phyloP scores from a whole-genome alignment of 306 rosid genomes.

The Arachis stenosperma region DNA sequence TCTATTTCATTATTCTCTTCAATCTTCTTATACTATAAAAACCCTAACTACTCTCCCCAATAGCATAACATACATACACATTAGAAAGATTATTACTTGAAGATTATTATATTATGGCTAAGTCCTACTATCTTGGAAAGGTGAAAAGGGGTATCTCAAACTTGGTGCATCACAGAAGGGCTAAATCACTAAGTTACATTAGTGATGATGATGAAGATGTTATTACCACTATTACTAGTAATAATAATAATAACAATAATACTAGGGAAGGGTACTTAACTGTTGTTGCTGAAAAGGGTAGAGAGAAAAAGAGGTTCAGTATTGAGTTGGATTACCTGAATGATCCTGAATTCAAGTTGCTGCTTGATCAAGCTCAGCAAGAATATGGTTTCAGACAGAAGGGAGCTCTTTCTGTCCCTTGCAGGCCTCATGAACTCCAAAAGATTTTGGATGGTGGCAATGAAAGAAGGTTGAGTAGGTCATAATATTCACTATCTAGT shows the following conservation, averaged over 20 bases:
- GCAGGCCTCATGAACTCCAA: slow-evolving; percentile 58
- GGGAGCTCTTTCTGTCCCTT: slow-evolving; percentile 76
- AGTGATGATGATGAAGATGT: slow-evolving; percentile 30
- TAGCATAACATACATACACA: too few relatives aligned
- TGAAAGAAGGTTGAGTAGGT: not conserved
- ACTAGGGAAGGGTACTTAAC: slow-evolving; percentile 62
- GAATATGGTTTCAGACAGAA: slow-evolving; percentile 65
- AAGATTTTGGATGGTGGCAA: slow-evolving; percentile 51
- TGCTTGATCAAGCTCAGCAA: slow-evolving; percentile 61
- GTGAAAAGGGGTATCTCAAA: slow-evolving; percentile 52
- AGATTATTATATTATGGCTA: too few relatives aligned
- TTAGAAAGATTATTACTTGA: too few relatives aligned
- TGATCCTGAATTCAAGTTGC: slow-evolving; percentile 59
- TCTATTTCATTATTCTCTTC: too few relatives aligned
- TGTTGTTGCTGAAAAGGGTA: slow-evolving; percentile 62
- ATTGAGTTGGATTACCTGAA: slow-evolving; percentile 54
- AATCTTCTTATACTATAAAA: too few relatives aligned
- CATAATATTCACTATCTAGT: too few relatives aligned
- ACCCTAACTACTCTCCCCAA: too few relatives aligned
- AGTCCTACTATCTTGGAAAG: slow-evolving; percentile 29
- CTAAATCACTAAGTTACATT: not conserved
- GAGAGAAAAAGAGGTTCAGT: slow-evolving; percentile 57
- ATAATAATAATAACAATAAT: slow-evolving; percentile 33
- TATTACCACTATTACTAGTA: slow-evolving; percentile 34
- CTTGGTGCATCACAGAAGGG: slow-evolving; percentile 36